Evolutionary conservation across 2,329 filamentous ascomycete genomes (phyloP).

Genomic region (Trichoderma sp.): DNA sequence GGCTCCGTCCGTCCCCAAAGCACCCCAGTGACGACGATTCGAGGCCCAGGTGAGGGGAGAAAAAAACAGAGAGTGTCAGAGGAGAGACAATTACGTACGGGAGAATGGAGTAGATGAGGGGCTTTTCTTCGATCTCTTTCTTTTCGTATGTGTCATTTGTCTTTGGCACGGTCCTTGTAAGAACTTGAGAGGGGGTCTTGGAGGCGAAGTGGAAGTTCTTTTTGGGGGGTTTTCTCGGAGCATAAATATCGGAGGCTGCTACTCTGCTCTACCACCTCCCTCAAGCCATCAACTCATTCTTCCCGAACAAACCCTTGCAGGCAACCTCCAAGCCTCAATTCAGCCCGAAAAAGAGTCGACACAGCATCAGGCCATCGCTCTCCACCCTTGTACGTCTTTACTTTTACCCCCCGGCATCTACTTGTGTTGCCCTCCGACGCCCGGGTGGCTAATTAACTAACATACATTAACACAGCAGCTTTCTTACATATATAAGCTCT

Average conservation of each 20-base stretch:
- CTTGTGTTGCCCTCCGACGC: not conserved
- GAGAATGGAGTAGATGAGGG: not conserved
- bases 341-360: conserved; percentile 7
- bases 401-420: not conserved
- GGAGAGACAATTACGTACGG: not conserved
- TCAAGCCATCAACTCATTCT: not conserved
- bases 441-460: not conserved
- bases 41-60: not conserved
- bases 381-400: conserved; percentile 3
- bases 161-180: not conserved
- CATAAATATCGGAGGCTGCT: conserved; percentile 13
- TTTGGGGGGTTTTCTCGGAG: not conserved
- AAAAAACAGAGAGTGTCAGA: not conserved
- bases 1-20: not conserved
- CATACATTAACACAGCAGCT: not conserved
- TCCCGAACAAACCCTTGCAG: conserved; percentile 1
- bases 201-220: not conserved
- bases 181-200: not conserved
- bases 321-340: conserved; percentile 1
- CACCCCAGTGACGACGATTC: not conserved
- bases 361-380: conserved; percentile 12
- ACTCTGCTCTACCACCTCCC: not conserved
- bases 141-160: not conserved
- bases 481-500: not conserved
- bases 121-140: not conserved